phyloP scores from a whole-genome alignment of 208 protist species.

The Lotmaria passim region DNA sequence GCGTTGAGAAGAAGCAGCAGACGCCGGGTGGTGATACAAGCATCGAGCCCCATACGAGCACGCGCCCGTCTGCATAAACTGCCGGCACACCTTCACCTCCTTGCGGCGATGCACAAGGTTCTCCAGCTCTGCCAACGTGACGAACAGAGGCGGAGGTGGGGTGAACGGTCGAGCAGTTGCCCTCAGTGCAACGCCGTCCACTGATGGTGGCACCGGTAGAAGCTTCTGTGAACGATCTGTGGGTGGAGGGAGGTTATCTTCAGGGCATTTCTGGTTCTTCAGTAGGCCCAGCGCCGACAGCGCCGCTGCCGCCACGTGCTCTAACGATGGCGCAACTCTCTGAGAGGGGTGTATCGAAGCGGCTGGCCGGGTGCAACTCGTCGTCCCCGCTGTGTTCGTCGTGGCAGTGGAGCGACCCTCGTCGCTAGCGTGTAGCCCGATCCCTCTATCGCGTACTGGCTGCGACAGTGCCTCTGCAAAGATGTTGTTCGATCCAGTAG shows the following conservation, averaged over 20 bases:
- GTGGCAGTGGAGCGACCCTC: not conserved
- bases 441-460: not conserved
- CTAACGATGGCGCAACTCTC: constrained; percentile 1
- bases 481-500: not conserved
- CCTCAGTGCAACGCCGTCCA: too few species aligned
- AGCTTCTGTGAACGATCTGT: too few species aligned
- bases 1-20: not conserved
- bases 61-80: constrained; percentile 55
- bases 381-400: not conserved
- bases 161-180: too few species aligned
- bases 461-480: not conserved
- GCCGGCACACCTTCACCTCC: constrained; percentile 64
- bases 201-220: not conserved
- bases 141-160: not conserved
- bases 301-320: constrained; percentile 5
- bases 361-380: not conserved
- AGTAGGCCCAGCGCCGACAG: constrained; percentile 1
- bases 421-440: constrained; percentile 1
- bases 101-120: constrained; percentile 23
- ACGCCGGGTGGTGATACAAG: constrained; percentile 65
- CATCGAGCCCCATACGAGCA: constrained; percentile 82
- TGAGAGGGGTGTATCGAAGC: not conserved
- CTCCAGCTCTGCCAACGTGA: constrained; percentile 21
- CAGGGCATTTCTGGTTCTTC: not conserved
- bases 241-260: too few species aligned